These are phyloP conservation scores for Glycyrrhiza uralensis DNA, from an alignment of 306 rosid genomes.

Conservation along the genomic window DNA sequence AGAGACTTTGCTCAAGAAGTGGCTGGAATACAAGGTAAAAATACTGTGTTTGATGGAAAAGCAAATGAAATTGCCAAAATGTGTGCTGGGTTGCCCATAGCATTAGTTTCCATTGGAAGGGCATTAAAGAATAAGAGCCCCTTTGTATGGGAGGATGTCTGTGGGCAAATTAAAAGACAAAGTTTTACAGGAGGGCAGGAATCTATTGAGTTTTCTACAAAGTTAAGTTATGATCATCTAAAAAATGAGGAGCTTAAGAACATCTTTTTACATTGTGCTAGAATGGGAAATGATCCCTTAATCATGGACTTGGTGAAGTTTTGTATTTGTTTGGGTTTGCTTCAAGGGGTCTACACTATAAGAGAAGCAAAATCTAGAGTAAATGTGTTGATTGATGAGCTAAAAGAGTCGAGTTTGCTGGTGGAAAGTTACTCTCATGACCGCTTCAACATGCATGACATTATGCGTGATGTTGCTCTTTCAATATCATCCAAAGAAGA, in stretches of 20 bases:
- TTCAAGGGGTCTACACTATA: neutral
- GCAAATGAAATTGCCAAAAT: neutral
- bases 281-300: slow-evolving; percentile 5
- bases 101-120: neutral
- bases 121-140: neutral
- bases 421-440: neutral
- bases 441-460: slow-evolving; percentile 12
- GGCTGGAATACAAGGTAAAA: neutral
- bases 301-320: slow-evolving; percentile 18
- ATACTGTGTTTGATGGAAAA: neutral
- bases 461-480: slow-evolving; percentile 7
- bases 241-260: neutral
- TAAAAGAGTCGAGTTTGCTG: slow-evolving; percentile 2
- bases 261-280: slow-evolving; percentile 5
- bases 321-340: neutral
- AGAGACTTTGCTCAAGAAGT: neutral
- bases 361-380: neutral
- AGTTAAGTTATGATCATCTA: slow-evolving; percentile 14
- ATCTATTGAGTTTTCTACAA: neutral
- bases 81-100: slow-evolving; percentile 16
- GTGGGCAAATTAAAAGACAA: neutral
- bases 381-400: neutral
- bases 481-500: slow-evolving; percentile 17
- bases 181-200: neutral
- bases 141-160: neutral